Base-by-base conservation (phyloP, 495 filamentous ascomycete genomes). In the Penicillium simplicissimum region DNA sequence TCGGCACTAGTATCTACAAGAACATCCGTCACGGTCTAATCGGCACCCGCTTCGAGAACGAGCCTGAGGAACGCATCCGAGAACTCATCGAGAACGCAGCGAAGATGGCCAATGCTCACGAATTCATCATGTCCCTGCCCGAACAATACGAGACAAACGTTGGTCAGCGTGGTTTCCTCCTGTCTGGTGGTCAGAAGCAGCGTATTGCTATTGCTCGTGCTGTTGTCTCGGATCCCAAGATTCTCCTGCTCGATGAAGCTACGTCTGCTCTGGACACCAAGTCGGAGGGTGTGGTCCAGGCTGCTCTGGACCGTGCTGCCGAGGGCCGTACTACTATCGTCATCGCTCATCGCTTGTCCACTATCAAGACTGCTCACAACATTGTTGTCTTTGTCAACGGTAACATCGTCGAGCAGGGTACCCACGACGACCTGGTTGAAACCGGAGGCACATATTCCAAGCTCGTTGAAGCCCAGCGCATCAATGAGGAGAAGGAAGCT, bases 141-240 rank as follows among this genome's bases (percentile, higher is more conserved):
- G 90, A 97, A 71, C 88, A 89, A 2, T 97, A 97, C 68, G 87
- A 97, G 66, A 98, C 95, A 0, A 90, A 96, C 63, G 95, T 98
- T 54, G 95, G 95, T 55, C 94, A 98, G 73, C 89, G 95, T 47
- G 95, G 95, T 13, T 96, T 96, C 73, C 75, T 97, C 42, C 81
- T 98, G 37, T 93, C 89, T 57, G 95, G 95, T 73, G 95, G 95
- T 31, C 95, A 98, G 76, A 97, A 97, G 73, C 95, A 98, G 72
- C 90, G 95, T 60, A 95, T 97, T 71, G 85, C 86, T 4, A 90
- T 90, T 74, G 94, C 95, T 8, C 86, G 95, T 67, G 94, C 93
- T 34, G 87, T 98, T 57, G 91, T 98, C 31, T 91, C 87, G 48
- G 90, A 98, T 70, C 95, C 95, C n/a, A 96, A 95, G 79, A 92